Evolutionary conservation across 2,329 filamentous ascomycete species (phyloP), one percentile per base, ranked within the genome.

Genomic region (Colletotrichum lupini): DNA sequence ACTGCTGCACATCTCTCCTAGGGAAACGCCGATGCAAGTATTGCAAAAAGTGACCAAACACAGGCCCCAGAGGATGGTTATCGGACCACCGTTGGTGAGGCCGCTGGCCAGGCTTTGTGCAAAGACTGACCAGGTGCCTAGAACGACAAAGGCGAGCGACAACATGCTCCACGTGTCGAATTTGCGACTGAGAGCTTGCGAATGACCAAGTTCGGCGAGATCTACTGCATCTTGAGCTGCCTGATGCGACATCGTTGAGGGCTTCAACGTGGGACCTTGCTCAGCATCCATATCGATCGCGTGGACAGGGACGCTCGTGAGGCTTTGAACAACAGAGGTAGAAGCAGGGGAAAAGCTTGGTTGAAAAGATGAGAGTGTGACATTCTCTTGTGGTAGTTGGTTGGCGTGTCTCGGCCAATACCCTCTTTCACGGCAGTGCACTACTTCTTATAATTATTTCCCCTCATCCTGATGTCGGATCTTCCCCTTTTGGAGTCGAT

Each of bases 51-150:
- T 86, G 70, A 89, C 88, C n/a, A 89, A 82, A 5, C 83, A 79
- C 6, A 90, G 80, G 1, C 88, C 88, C 88, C 88, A 90, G 68
- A 90, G 84, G 46, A 90, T 88, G 46, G 84, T 84, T 14, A 89
- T 81, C 0, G 88, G 85, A 0, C 88, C 88, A 55, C 88, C 88
- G 70, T 86, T 89, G n/a, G 82, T 85, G 46, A 91, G 82, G 6
- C 88, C 89, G 72, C 84, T 87, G 14, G 42, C 42, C 16, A 46
- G 19, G 19, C 42, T 46, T 46, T 46, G 42, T 19, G 42, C 42
- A n/a, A 46, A 46, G 7, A 46, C 42, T 8, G 42, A 46, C 42
- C 42, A n/a, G 19, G 42, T 46, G 14, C 42, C 42, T 16, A n/a
- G 42, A 46, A 46, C 19, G 42, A 19, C 19, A 46, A 46, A 46